phyloP scores from a whole-genome alignment of 805 yeast genomes.

The Suhomyces tanzawaensis region DNA sequence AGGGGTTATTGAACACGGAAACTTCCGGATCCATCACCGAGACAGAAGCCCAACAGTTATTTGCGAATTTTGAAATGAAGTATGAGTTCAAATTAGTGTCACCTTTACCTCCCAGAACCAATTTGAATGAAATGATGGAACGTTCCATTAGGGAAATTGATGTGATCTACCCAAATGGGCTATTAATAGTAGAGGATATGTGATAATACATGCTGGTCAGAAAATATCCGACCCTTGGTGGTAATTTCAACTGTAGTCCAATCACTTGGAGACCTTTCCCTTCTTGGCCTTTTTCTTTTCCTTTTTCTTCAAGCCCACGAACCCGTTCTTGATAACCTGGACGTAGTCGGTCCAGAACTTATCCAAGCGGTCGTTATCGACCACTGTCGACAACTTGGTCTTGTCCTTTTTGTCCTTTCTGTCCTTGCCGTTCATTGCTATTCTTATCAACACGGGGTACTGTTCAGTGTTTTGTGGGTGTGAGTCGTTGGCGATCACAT shows the following conservation, averaged over 20 bases:
- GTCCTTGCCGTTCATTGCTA: constrained; percentile 51
- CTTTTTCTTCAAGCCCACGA: constrained; percentile 76
- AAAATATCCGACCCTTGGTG: too few relatives aligned
- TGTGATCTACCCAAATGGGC: constrained; percentile 41
- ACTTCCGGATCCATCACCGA: constrained; percentile 18
- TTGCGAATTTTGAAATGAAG: constrained; percentile 21
- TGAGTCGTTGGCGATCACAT: constrained; percentile 22
- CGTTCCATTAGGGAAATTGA: constrained; percentile 61
- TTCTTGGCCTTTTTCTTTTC: constrained; percentile 72
- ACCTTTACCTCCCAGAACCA: constrained; percentile 38
- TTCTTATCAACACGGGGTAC: constrained; percentile 67
- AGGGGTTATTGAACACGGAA: constrained; percentile 33
- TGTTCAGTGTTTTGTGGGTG: constrained; percentile 25
- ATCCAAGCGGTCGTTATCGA: constrained; percentile 58
- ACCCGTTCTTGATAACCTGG: constrained; percentile 64
- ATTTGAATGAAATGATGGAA: constrained; percentile 35
- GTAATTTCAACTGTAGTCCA: neutral
- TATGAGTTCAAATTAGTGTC: constrained; percentile 34
- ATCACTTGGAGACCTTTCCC: constrained; percentile 34
- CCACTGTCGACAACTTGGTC: constrained; percentile 70
- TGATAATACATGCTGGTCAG: neutral
- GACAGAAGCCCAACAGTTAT: constrained; percentile 21
- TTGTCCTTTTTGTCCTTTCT: constrained; percentile 45
- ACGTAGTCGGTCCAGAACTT: constrained; percentile 77
- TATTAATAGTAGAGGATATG: constrained; percentile 59